Conservation (phyloP, 495 filamentous ascomycete species). For the Trichoderma erinaceum region DNA sequence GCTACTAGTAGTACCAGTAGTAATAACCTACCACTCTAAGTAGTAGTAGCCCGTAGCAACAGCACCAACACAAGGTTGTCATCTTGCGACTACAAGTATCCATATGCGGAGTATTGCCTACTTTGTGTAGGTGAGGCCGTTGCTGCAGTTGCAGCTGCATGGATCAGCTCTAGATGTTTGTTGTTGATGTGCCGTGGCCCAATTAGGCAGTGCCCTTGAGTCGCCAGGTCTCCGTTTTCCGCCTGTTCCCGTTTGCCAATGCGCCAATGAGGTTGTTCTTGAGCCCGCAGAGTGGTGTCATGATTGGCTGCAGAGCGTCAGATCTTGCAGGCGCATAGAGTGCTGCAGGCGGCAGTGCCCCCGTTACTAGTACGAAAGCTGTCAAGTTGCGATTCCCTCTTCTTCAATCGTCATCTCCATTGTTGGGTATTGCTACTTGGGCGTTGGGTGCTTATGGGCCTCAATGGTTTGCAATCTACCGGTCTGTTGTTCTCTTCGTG, state of each 20-base stretch:
- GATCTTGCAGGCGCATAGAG: background rate
- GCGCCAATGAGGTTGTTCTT: background rate
- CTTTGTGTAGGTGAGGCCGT: background rate
- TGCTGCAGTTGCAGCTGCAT: slow-evolving; percentile 11
- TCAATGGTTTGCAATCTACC: background rate
- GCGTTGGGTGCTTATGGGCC: background rate
- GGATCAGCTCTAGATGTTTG: slow-evolving; percentile 8
- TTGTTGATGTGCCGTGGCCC: slow-evolving; percentile 12
- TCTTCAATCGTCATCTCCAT: background rate
- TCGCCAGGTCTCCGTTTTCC: background rate
- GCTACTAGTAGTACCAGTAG: too few species aligned
- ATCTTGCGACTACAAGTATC: background rate
- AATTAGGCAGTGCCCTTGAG: background rate
- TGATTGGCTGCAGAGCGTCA: background rate
- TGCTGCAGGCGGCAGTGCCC: background rate
- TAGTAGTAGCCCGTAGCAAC: too few species aligned
- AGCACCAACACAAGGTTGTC: too few species aligned
- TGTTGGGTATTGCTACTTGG: slow-evolving; percentile 10
- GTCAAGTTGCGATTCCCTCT: background rate
- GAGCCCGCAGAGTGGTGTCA: background rate
- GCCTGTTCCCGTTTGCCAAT: background rate
- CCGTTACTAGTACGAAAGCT: slow-evolving; percentile 4
- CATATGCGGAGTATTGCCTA: background rate
- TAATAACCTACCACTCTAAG: too few species aligned
- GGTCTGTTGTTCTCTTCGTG: background rate